Evolutionary conservation across 2,329 filamentous ascomycete species (phyloP), one percentile per base, ranked within the genome.

Genomic region (Fusarium miscanthi): DNA sequence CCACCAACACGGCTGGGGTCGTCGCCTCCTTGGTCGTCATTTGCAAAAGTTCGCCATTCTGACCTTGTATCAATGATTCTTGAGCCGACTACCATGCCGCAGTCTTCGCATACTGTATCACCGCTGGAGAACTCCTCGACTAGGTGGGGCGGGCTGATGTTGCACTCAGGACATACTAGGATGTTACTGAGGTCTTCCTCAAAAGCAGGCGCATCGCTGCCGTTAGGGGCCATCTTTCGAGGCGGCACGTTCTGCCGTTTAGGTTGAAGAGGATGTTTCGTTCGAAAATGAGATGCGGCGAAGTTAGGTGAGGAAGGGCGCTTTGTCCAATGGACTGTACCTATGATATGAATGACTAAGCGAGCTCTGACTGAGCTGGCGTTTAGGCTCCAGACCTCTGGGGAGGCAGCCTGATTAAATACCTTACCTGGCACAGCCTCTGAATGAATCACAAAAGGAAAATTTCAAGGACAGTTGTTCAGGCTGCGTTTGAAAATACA

Each of bases 1-100:
- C 98, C 96, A 85, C 96, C 96, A 74, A 99, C 95, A 94, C 96
- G 96, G 66, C 94, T 98, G 8, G 97, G 96, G 76, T 99, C 96
- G 77, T 98, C 97, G 79, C 93, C 95, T 78, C 94, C 94, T 82
- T 97, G 94, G 81, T 99, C 97, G 79, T 99, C 96, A 81, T 98
- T 98, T 80, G 95, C 94, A 84, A 99, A 99, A 2, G 96, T 99
- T 80, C 96, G 94, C 96, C 96, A 99, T 85, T 99, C 96, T 52
- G 94, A 97, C 70, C 97, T 93, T 69, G 94, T 97, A 80, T 99
- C 97, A 79, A 99, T 95, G 80, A 96, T 94, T 74, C 94, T 92
- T 78, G 95, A 93, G 67, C 93, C 93, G 35, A 99, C 89, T 10
- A 99, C 96, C 38, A 98, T 87, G 41, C 96, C 96, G 78, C 96